phyloP scores from a whole-genome alignment of 2,329 filamentous ascomycete species.

The Blumeriella jaapii region DNA sequence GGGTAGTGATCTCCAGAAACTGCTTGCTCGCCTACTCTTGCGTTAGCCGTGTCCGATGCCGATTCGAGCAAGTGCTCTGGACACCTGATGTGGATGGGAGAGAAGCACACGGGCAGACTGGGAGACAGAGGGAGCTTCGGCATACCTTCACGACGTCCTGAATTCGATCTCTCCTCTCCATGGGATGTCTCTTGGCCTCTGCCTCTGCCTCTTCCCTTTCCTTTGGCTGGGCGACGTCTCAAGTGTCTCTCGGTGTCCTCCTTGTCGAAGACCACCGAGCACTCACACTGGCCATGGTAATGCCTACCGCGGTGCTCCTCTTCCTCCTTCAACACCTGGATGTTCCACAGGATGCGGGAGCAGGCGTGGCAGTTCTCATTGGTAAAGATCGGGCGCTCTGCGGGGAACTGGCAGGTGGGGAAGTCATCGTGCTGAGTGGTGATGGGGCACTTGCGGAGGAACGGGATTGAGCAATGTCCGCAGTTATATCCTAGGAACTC shows the following conservation, averaged over 20 bases:
- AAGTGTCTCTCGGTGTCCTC: conserved; percentile 15
- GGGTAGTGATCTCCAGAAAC: neutral
- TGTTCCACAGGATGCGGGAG: conserved; percentile 24
- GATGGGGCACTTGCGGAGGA: conserved; percentile 33
- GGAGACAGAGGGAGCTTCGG: neutral
- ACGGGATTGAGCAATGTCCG: conserved; percentile 33
- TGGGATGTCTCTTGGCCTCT: conserved; percentile 8
- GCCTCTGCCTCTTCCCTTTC: conserved; percentile 5
- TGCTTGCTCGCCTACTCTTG: neutral
- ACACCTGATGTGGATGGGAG: too few relatives aligned
- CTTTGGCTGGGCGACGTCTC: conserved; percentile 2
- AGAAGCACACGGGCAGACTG: neutral
- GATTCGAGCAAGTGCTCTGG: too few relatives aligned
- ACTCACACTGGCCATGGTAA: conserved; percentile 17
- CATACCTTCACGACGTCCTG: conserved; percentile 2
- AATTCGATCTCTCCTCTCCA: neutral
- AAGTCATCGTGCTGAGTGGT: conserved; percentile 16
- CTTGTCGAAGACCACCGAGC: conserved; percentile 19
- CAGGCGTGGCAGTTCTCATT: conserved; percentile 24
- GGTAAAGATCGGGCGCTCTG: conserved; percentile 17
- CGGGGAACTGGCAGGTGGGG: conserved; percentile 22
- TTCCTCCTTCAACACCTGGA: conserved; percentile 18
- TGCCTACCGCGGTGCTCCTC: conserved; percentile 19
- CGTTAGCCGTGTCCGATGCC: neutral
- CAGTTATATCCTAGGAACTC: conserved; percentile 37